Conservation (phyloP, 2,329 filamentous ascomycete species). For the Pseudocercospora crystallina region DNA sequence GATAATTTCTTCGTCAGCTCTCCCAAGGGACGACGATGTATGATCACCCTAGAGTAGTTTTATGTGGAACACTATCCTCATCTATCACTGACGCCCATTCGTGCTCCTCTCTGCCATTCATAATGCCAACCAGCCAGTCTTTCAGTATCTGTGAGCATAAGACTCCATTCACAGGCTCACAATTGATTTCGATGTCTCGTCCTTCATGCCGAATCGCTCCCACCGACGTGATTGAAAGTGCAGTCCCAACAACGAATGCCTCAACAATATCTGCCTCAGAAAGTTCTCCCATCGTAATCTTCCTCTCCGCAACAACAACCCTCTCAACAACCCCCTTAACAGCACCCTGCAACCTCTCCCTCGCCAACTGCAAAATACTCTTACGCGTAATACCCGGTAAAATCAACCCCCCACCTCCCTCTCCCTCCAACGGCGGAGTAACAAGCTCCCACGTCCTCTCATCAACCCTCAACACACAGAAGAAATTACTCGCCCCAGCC, state of each 20-base stretch:
- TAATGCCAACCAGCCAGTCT: constrained; percentile 44
- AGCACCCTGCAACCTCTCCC: constrained; percentile 53
- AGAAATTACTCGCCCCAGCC: constrained; percentile 90
- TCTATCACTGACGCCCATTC: constrained; percentile 45
- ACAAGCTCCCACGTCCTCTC: constrained; percentile 64
- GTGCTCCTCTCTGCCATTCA: constrained; percentile 45
- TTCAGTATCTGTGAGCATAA: constrained; percentile 40
- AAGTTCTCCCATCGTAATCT: constrained; percentile 24
- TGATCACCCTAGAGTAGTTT: constrained; percentile 10
- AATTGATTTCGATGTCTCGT: constrained; percentile 40
- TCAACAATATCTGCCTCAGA: constrained; percentile 53
- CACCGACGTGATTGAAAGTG: constrained; percentile 50
- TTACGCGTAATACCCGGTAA: constrained; percentile 81
- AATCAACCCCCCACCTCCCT: constrained; percentile 79
- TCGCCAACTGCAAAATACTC: constrained; percentile 70
- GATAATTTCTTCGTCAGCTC: constrained; percentile 21
- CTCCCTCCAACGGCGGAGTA: constrained; percentile 76
- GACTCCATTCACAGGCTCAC: constrained; percentile 37
- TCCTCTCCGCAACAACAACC: constrained; percentile 24
- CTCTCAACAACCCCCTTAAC: constrained; percentile 23
- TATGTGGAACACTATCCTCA: constrained; percentile 23
- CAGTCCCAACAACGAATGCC: constrained; percentile 80
- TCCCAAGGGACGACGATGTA: constrained; percentile 16
- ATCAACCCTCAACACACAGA: constrained; percentile 72
- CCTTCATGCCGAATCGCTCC: constrained; percentile 42